Conservation (phyloP, 129 eudicot species). For the Pittosporum tobira region DNA sequence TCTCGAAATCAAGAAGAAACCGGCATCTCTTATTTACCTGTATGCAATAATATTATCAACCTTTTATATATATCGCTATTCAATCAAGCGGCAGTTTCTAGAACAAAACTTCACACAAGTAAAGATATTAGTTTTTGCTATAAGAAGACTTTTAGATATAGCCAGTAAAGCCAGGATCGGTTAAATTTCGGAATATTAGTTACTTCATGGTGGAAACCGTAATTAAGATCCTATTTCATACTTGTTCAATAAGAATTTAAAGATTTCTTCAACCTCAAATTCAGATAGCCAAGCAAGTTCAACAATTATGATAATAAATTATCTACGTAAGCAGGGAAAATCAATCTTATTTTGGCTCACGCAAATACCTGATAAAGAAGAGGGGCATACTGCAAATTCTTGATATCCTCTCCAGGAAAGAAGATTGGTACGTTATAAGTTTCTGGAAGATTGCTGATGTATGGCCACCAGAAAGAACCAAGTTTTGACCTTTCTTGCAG, state of each 20-base stretch:
- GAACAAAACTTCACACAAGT: not conserved
- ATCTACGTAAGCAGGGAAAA: not conserved
- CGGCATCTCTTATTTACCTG: constrained; percentile 94
- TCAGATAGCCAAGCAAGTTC: not conserved
- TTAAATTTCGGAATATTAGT: not conserved
- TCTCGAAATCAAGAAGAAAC: constrained; percentile 91
- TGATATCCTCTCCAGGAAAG: constrained; percentile 86
- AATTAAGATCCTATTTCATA: not conserved
- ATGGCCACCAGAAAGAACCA: constrained; percentile 98
- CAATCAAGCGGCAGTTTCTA: not conserved
- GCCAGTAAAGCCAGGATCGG: too few species aligned
- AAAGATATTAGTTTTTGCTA: too few species aligned
- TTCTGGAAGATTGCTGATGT: constrained; percentile 95
- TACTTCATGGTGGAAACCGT: not conserved
- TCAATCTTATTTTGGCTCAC: not conserved
- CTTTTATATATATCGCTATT: not conserved
- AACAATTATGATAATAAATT: not conserved
- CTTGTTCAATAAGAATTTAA: not conserved
- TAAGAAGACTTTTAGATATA: too few species aligned
- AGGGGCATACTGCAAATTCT: constrained; percentile 89
- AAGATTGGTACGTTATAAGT: constrained; percentile 75
- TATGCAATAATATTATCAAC: not conserved
- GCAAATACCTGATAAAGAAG: constrained; percentile 76
- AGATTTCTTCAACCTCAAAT: not conserved
- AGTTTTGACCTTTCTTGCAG: constrained; percentile 86